Evolutionary conservation across 73 alveolate species (phyloP), one percentile per base, ranked within the genome.

Genomic region (Paramecium octaurelia): DNA sequence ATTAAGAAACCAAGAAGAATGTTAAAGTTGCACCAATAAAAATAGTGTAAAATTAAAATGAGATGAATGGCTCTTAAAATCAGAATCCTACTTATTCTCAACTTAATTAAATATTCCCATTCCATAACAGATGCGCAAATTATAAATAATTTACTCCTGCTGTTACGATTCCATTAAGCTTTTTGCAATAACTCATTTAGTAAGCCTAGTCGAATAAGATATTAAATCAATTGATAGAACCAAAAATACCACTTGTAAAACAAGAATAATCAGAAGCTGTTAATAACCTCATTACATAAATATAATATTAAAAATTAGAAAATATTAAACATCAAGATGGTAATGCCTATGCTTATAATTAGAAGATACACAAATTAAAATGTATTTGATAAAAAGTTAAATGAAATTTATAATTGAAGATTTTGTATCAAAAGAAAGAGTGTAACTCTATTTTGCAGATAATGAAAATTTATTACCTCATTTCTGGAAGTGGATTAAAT

Each of bases 91-190:
- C 42, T 6, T 64, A 64, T 34, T 48, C 84, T 11, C 9, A 27
- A 64, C 46, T 64, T 27, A 64, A 34, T 64, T 64, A 27, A 27
- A 3, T 11, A 31, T 64, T 64, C 46, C 84, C 84, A 31, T 64
- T 64, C 12, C 84, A 64, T 4, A 54, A 54, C 8, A 64, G 84
- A 27, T 11, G 84, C 46, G 31, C 84, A 10, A 64, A 64, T 64
- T 64, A 64, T 34, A 31, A 64, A 64, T 24, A 23, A 35, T 73
- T n/a, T 35, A 40, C 57, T 73, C 87, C 87, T 36, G 34, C 87
- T 35, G 64, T 73, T 23, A 73, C 87, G 59, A 73, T 73, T 38
- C 87, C 87, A 29, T 73, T 73, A 73, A 73, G 87, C 46, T 73
- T 73, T 43, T 24, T 73, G 8, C 59, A 73, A 73, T 20, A 73